A percentile compares a stretch with the other conserved stretches of the same genome.
phyloP scores from a whole-genome alignment of 2,329 filamentous ascomycete genomes.

The Monosporascus sp. region DNA sequence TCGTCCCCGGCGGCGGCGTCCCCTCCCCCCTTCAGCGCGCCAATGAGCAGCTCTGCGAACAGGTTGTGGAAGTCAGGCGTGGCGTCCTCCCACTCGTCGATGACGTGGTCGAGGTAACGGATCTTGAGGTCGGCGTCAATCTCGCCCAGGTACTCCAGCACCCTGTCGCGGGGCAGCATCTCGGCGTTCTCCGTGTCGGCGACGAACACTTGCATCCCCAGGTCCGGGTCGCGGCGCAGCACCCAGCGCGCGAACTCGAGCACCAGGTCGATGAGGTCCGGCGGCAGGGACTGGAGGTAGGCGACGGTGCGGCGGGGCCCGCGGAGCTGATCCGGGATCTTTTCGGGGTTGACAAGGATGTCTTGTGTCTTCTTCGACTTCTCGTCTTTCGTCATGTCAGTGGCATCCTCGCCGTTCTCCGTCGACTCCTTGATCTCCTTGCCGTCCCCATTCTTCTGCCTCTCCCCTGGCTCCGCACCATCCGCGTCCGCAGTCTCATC shows the following conservation, averaged over 20 bases:
- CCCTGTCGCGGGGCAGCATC: slow-evolving; percentile 70
- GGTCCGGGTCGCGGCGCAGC: slow-evolving; percentile 61
- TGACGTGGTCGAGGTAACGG: slow-evolving; percentile 84
- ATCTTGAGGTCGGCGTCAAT: slow-evolving; percentile 70
- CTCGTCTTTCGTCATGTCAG: slow-evolving; percentile 19
- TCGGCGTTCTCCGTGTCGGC: slow-evolving; percentile 95
- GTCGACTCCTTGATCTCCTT: slow-evolving; percentile 21
- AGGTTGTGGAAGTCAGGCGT: slow-evolving; percentile 84
- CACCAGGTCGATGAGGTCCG: slow-evolving; percentile 84
- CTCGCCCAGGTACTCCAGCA: slow-evolving; percentile 66
- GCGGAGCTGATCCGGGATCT: slow-evolving; percentile 47
- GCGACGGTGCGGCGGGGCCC: slow-evolving; percentile 79
- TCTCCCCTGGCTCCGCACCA: slow-evolving; percentile 34
- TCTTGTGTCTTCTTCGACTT: slow-evolving; percentile 25
- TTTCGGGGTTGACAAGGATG: neutral
- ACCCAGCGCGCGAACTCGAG: slow-evolving; percentile 91
- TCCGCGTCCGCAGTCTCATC: slow-evolving; percentile 30
- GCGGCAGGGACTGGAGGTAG: slow-evolving; percentile 84
- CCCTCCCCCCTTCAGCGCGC: slow-evolving; percentile 25
- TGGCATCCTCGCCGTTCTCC: slow-evolving; percentile 24
- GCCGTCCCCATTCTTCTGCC: slow-evolving; percentile 18
- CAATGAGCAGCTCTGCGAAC: slow-evolving; percentile 65
- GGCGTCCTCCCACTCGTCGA: slow-evolving; percentile 77
- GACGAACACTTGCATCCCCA: slow-evolving; percentile 89
- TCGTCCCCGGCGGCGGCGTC: neutral